Conservation (phyloP, 148 eudicot genomes). For the Spergularia marina region DNA sequence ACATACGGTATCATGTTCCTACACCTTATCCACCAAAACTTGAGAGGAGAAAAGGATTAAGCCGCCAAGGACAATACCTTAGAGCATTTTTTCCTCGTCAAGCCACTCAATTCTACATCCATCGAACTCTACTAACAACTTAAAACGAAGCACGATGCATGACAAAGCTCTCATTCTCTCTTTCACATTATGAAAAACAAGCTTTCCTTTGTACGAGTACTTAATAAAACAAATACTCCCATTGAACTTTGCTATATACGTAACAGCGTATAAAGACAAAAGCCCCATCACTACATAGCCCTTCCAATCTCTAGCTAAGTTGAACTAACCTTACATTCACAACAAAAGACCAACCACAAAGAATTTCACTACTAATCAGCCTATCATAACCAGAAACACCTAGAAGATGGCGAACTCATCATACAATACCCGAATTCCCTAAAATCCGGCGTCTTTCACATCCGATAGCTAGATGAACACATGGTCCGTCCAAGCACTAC, state of each 20-base stretch:
- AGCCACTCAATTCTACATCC: not conserved
- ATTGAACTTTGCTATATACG: not conserved
- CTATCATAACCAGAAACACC: no score
- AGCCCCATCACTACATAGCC: not conserved
- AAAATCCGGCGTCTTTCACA: no score
- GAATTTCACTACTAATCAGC: not conserved
- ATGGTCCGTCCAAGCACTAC: not conserved
- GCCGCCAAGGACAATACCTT: not conserved
- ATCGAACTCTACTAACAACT: not conserved
- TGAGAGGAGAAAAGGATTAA: not conserved
- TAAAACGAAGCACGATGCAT: not conserved
- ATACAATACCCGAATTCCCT: no score
- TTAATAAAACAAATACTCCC: not conserved
- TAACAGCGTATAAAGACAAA: not conserved
- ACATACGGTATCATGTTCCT: not conserved
- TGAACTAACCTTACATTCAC: not conserved
- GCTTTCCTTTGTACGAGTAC: not conserved
- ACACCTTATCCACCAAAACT: not conserved
- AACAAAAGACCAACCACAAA: not conserved
- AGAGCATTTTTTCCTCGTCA: not conserved
- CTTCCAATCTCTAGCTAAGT: not conserved
- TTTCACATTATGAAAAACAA: not conserved
- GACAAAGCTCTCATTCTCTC: no score
- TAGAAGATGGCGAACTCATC: no score
- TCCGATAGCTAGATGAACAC: no score